Conservation (phyloP, 768 basidiomycete species). For the Chiua virens region DNA sequence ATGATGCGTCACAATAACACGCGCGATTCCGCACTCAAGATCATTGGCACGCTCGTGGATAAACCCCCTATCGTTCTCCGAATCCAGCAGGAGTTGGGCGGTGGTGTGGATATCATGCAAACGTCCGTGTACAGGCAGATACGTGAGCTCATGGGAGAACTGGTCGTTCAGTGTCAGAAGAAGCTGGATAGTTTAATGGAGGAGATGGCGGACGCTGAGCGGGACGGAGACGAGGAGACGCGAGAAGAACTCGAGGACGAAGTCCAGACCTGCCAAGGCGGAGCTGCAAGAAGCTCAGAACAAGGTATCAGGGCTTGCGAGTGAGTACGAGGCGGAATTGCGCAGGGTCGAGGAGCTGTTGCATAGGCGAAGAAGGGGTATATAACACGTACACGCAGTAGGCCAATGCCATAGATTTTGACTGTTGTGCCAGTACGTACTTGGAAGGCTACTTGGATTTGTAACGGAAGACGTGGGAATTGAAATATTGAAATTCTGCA, state of each 20-base stretch:
- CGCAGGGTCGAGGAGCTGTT: slow-evolving; percentile 26
- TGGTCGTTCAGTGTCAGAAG: slow-evolving; percentile 41
- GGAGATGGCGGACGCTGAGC: slow-evolving; percentile 47
- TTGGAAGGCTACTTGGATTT: no score
- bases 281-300: slow-evolving; percentile 23
- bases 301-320: slow-evolving; percentile 24
- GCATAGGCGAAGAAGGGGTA: slow-evolving; percentile 10
- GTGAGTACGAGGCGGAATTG: slow-evolving; percentile 27
- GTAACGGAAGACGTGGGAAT: background rate
- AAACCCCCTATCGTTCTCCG: slow-evolving; percentile 41
- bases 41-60: slow-evolving; percentile 41
- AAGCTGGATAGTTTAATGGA: slow-evolving; percentile 45
- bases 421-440: no score
- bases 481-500: no score
- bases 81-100: slow-evolving; percentile 55
- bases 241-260: slow-evolving; percentile 44
- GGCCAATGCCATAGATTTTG: background rate
- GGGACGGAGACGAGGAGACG: slow-evolving; percentile 44
- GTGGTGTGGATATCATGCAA: slow-evolving; percentile 45
- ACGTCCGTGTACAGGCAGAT: slow-evolving; percentile 56
- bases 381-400: background rate
- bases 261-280: slow-evolving; percentile 18
- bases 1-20: slow-evolving; percentile 46
- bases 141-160: slow-evolving; percentile 45
- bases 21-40: slow-evolving; percentile 42